These are phyloP conservation scores for Colletotrichum sp. DNA, from an alignment of 2,329 filamentous ascomycete species.

Conservation along the genomic window DNA sequence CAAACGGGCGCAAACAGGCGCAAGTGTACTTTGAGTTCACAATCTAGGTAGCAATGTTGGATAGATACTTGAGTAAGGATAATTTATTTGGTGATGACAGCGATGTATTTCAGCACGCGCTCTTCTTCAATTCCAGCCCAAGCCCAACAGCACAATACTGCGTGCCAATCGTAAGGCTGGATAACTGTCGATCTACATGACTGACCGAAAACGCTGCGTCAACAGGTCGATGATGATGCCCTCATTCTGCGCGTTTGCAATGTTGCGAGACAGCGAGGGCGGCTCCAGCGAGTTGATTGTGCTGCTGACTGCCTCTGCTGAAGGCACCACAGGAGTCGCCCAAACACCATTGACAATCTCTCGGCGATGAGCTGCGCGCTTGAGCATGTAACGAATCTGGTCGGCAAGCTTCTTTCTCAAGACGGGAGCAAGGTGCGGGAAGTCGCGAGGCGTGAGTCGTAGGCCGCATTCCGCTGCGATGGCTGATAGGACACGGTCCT, in stretches of 20 bases:
- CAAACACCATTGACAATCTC: not conserved
- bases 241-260: not conserved
- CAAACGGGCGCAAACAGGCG: not conserved
- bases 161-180: not conserved
- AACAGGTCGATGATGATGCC: not conserved
- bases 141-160: not conserved
- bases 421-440: not conserved
- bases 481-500: not conserved
- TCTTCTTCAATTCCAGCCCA: not conserved
- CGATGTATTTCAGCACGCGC: not conserved
- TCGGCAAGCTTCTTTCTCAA: not conserved
- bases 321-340: not conserved
- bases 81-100: not conserved
- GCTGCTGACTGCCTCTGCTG: not conserved
- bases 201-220: not conserved
- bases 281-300: not conserved
- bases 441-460: not conserved
- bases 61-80: not conserved
- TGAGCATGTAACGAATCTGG: not conserved
- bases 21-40: not conserved
- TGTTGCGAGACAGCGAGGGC: not conserved
- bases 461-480: not conserved
- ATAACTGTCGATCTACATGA: not conserved
- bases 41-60: not conserved
- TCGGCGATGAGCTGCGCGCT: not conserved